Evolutionary conservation across 1,139 yeast species (phyloP), one percentile per base, ranked within the genome.

Genomic region (Saccharomyces hybrid): DNA sequence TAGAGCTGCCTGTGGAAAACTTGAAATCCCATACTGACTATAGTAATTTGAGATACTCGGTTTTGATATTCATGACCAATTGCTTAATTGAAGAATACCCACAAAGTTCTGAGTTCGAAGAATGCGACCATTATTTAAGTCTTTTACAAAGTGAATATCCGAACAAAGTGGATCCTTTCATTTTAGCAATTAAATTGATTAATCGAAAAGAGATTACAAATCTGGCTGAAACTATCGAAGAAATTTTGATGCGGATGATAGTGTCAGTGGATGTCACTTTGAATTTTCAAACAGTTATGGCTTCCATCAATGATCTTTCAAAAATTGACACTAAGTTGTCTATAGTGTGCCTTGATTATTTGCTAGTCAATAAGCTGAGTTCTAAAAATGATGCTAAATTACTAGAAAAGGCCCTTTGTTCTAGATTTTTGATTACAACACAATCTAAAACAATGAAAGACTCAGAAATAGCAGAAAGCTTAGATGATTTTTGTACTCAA

Each of bases 231-330:
- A 26, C 50, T 1, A 50, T 61, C 6, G 58, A 60, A 47, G 63
- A 63, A 44, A 54, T 59, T 4, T 23, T 64, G 8, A 63, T 63
- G 64, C 55, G 54, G 28, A 62, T 63, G 65, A 57, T 64, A 8
- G 54, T 57, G 47, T 57, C 62, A 2, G 57, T 64, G 1, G 58
- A 61, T 48, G 50, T 61, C 0, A 31, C 27, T 2, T 25, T 56
- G 20, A 55, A 58, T 54, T 55, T 62, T 52, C 65, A 63, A 3
- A 46, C 55, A 7, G 44, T 63, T 4, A 47, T 62, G 4, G 58
- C 59, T 4, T 55, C 61, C 23, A 56, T 65, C n/a, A 60, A 59
- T n/a, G 61, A 62, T n/a, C 55, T 64, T 47, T 52, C 63, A 3
- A 50, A 55, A n/a, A 27, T 30, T 5, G 56, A 57, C 42, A 60